These are phyloP conservation scores for Brassica incana DNA, from an alignment of 345 rosid species.

Conservation along the genomic window DNA sequence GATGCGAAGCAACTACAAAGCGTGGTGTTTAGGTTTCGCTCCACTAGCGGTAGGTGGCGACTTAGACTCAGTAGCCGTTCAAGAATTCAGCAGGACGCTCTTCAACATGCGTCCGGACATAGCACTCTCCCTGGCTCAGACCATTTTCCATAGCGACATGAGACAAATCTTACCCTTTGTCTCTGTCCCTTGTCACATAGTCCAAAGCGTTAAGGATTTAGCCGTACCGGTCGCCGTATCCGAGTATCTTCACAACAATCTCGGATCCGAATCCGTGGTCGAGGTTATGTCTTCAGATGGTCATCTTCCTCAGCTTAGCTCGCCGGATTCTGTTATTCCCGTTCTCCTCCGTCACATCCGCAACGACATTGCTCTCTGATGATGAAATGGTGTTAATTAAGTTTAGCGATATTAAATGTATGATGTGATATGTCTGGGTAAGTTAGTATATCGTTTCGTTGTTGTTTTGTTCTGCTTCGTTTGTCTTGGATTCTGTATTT, in stretches of 20 bases:
- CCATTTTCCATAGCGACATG: slow-evolving; percentile 79
- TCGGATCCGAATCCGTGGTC: slow-evolving; percentile 69
- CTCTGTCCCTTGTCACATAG: slow-evolving; percentile 77
- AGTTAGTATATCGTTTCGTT: slow-evolving; percentile 2
- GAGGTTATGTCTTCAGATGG: slow-evolving; percentile 86
- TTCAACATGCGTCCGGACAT: slow-evolving; percentile 98
- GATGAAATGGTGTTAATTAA: background rate
- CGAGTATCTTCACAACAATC: slow-evolving; percentile 68
- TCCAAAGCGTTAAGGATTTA: slow-evolving; percentile 80
- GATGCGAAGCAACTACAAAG: slow-evolving; percentile 70
- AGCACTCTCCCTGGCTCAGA: slow-evolving; percentile 69
- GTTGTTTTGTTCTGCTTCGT: slow-evolving; percentile 23
- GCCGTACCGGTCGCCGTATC: slow-evolving; percentile 81
- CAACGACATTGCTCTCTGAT: slow-evolving; percentile 46
- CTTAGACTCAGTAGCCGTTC: slow-evolving; percentile 83
- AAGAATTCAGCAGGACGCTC: slow-evolving; percentile 88
- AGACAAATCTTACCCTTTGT: slow-evolving; percentile 56
- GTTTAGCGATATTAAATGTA: background rate
- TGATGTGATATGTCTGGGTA: slow-evolving; percentile 27
- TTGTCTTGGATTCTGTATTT: background rate
- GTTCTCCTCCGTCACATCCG: slow-evolving; percentile 74
- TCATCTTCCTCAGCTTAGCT: slow-evolving; percentile 93
- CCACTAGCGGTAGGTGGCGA: slow-evolving; percentile 86
- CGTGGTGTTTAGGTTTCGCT: slow-evolving; percentile 92
- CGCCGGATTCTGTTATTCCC: slow-evolving; percentile 78